Conservation (phyloP, 2,329 filamentous ascomycete species). For the Claviceps arundinis region DNA sequence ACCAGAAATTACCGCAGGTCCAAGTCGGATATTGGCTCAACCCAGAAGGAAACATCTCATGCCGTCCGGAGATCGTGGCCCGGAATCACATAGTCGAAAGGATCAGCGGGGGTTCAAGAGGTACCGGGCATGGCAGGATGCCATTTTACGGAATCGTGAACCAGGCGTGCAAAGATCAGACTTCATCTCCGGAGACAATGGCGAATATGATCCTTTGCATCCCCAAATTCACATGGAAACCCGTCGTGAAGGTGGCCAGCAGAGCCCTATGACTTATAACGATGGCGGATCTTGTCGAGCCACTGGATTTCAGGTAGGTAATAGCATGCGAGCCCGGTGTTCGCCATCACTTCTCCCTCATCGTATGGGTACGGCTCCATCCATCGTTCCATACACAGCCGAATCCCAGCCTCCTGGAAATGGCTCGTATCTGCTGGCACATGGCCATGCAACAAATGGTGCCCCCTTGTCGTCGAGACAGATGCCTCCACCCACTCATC, state of each 20-base stretch:
- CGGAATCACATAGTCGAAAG: constrained; percentile 16
- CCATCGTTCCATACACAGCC: neutral
- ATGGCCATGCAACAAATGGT: constrained; percentile 9
- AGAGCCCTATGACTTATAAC: constrained; percentile 1
- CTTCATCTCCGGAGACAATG: constrained; percentile 6
- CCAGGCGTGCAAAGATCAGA: constrained; percentile 8
- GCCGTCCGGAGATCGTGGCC: constrained; percentile 10
- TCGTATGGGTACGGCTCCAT: constrained; percentile 1
- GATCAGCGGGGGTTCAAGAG: constrained; percentile 32
- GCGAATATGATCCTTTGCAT: constrained; percentile 3
- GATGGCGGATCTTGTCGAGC: neutral
- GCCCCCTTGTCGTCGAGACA: constrained; percentile 7
- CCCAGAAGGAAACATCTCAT: constrained; percentile 10
- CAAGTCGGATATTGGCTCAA: neutral
- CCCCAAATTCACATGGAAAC: constrained; percentile 1
- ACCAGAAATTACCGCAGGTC: constrained; percentile 1
- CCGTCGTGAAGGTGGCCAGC: constrained; percentile 2
- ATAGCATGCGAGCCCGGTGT: neutral
- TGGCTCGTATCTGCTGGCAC: constrained; percentile 16
- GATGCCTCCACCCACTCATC: constrained; percentile 9
- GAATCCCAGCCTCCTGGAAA: constrained; percentile 4
- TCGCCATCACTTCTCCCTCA: constrained; percentile 3
- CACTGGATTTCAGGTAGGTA: constrained; percentile 4
- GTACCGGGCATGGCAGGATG: constrained; percentile 31
- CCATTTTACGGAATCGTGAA: constrained; percentile 20